Conservation (phyloP, 371 early-diverging fungal species). For the Zychaea mexicana region DNA sequence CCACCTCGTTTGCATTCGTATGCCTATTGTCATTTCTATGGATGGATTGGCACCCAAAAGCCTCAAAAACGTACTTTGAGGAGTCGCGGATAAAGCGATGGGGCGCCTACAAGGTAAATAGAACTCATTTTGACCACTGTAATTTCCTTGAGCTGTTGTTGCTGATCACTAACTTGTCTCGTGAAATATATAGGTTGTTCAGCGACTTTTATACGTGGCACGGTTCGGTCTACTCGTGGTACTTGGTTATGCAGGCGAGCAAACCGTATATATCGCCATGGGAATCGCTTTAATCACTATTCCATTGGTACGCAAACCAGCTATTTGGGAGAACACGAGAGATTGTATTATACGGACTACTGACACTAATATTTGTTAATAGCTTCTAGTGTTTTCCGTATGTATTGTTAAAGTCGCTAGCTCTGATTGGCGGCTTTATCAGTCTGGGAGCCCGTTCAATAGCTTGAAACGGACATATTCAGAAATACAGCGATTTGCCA, state of each 20-base stretch:
- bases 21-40: conserved; percentile 7
- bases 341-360: neutral
- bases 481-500: conserved; percentile 9
- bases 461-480: conserved; percentile 8
- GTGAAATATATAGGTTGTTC: conserved; percentile 1
- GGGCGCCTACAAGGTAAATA: conserved; percentile 14
- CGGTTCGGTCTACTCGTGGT: conserved; percentile 1
- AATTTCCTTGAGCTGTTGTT: too few relatives aligned
- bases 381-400: conserved; percentile 3
- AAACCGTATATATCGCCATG: neutral
- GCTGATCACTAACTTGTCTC: neutral
- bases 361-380: too few relatives aligned
- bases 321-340: too few relatives aligned
- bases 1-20: neutral
- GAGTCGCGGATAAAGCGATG: conserved; percentile 6
- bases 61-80: conserved; percentile 13
- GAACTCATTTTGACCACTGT: too few relatives aligned
- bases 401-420: neutral
- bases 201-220: conserved; percentile 7
- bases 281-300: neutral
- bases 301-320: conserved; percentile 8
- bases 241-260: neutral
- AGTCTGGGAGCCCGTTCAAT: neutral
- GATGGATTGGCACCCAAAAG: conserved; percentile 19
- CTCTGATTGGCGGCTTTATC: neutral